Base-by-base conservation (phyloP, 2,329 filamentous ascomycete genomes). In the Pyricularia grisea region DNA sequence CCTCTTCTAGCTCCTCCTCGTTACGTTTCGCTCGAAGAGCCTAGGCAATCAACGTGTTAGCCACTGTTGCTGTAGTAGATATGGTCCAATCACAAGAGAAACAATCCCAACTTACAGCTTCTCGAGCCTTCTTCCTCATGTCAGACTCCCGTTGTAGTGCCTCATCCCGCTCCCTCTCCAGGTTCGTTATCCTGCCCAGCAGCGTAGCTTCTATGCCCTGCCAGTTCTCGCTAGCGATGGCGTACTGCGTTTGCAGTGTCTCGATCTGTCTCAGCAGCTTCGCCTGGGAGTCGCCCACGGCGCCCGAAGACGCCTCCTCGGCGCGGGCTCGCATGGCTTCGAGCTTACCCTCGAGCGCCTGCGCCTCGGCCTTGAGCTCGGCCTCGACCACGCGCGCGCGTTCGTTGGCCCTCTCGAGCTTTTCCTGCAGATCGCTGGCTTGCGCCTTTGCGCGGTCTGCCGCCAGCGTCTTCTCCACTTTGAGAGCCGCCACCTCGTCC, bases 141-240 rank as follows among this genome's bases (percentile, higher is more conserved):
- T 98, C 95, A 5, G 88, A 90, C 79, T 99, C 95, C 70, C 92
- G 89, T 73, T 89, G 89, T 67, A 88, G 84, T 10, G 92, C 87
- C 75, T 99, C 95, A 75, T 98, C 94, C 69, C 92, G 88, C 78
- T 99, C 96, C 76, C 91, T 95, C 77, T 99, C 95, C 11, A 98
- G 82, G 67, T 83, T 90, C 4, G 89, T 85, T 12, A 95, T 85
- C 69, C 94, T 88, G 27, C 92, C 88, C 67, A 94, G 86, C 36
- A 99, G 80, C 2, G 92, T 96, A 11, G 91, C 88, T 78, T 99
- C 94, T 71, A 99, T 96, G 0, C 93, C 92, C 76, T 97, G 94
- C 95, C 96, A 99, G 74, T 99, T 99, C 75, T 97, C 93, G 73
- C 92, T 95, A 1, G 95, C 95, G 68, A 96, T 89, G 0, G 93